Conservation (phyloP, 345 rosid species). For the Eucalyptus camaldulensis region DNA sequence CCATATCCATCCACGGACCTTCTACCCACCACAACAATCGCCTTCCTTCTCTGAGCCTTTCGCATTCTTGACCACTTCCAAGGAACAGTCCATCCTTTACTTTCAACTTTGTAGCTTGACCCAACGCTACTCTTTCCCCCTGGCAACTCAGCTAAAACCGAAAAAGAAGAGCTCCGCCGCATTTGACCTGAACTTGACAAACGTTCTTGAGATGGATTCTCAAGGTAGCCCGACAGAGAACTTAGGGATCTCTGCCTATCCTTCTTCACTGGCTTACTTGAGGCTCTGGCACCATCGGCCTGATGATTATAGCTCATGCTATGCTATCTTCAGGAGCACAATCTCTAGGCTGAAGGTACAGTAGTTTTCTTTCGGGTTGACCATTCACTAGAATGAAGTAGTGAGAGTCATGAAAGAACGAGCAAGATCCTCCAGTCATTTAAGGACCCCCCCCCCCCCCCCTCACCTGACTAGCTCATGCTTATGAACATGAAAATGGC, state of each 20-base stretch:
- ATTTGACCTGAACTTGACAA: background rate
- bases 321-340: background rate
- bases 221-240: background rate
- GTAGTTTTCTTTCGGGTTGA: background rate
- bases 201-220: background rate
- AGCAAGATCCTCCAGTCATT: background rate
- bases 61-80: slow-evolving; percentile 14
- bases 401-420: background rate
- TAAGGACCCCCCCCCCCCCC: background rate
- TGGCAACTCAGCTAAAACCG: background rate
- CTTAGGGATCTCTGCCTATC: background rate
- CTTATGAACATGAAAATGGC: background rate
- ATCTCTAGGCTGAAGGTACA: background rate
- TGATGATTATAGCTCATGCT: background rate
- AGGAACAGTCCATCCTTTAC: slow-evolving; percentile 1
- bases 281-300: background rate
- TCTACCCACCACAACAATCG: background rate
- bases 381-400: background rate
- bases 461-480: background rate
- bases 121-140: background rate
- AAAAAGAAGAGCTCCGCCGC: background rate
- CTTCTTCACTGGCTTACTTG: background rate
- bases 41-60: background rate
- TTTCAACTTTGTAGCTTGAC: background rate
- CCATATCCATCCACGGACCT: background rate